These are phyloP conservation scores for Candida manassasensis DNA, from an alignment of 805 yeast genomes.

Conservation along the genomic window DNA sequence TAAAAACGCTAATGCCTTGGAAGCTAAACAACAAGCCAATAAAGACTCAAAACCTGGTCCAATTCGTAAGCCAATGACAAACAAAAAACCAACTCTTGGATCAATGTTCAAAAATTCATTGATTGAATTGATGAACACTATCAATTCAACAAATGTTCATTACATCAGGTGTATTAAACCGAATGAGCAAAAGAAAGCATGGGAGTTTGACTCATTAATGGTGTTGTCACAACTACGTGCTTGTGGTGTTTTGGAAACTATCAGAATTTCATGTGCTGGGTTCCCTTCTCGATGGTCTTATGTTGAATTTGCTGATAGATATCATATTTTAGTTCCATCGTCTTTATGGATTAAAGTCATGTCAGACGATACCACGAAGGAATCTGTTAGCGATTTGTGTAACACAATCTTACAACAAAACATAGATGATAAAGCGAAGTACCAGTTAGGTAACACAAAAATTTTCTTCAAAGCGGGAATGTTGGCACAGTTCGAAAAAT, in stretches of 20 bases:
- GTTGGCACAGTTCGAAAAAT: slow-evolving; percentile 84
- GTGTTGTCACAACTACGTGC: slow-evolving; percentile 93
- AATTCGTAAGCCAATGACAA: slow-evolving; percentile 26
- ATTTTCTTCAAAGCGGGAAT: slow-evolving; percentile 96
- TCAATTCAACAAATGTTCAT: slow-evolving; percentile 91
- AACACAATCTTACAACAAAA: slow-evolving; percentile 59
- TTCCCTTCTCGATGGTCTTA: slow-evolving; percentile 96
- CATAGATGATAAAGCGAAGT: slow-evolving; percentile 62
- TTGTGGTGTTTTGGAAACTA: slow-evolving; percentile 97
- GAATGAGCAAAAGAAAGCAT: slow-evolving; percentile 87
- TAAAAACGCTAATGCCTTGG: slow-evolving; percentile 48
- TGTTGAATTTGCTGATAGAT: slow-evolving; percentile 86
- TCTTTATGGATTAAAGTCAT: slow-evolving; percentile 60
- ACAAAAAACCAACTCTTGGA: slow-evolving; percentile 88
- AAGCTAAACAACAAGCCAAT: slow-evolving; percentile 34
- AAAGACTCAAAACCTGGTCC: slow-evolving; percentile 15
- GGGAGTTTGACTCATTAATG: slow-evolving; percentile 95
- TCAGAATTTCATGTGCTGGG: slow-evolving; percentile 94
- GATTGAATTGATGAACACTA: slow-evolving; percentile 88
- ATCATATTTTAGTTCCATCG: slow-evolving; percentile 77
- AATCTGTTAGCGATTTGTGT: slow-evolving; percentile 61
- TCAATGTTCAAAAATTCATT: slow-evolving; percentile 89
- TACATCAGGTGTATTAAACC: slow-evolving; percentile 97
- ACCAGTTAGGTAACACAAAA: slow-evolving; percentile 89
- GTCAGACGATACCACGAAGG: slow-evolving; percentile 45